Percentiles rank a stretch among this genome's conserved stretches.
These are phyloP conservation scores for Fusarium mangiferae DNA, from an alignment of 2,329 filamentous ascomycete species.

Conservation along the genomic window DNA sequence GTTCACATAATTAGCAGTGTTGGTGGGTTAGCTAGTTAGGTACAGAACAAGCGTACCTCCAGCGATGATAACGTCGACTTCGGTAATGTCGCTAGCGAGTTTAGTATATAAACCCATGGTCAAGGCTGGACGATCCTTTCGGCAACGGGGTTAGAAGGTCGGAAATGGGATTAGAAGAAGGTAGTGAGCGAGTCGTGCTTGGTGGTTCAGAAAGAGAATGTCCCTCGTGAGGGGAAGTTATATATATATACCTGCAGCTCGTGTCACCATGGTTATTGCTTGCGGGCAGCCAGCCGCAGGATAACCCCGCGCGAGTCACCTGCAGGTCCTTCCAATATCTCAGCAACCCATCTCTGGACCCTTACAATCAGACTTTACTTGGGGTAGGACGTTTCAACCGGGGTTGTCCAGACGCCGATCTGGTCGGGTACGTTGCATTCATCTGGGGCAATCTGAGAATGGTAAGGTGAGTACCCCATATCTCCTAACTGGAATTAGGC, in stretches of 20 bases:
- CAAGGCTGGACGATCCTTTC: background rate
- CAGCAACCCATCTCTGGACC: background rate
- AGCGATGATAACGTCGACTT: slow-evolving; percentile 37
- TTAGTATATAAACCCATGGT: slow-evolving; percentile 36
- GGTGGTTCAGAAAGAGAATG: background rate
- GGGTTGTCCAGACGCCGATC: slow-evolving; percentile 6
- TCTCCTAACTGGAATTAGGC: background rate
- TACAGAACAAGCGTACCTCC: slow-evolving; percentile 15
- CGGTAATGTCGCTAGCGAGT: slow-evolving; percentile 31
- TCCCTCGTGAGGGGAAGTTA: background rate
- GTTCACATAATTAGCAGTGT: background rate
- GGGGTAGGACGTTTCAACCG: slow-evolving; percentile 7
- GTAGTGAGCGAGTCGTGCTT: background rate
- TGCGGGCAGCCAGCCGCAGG: background rate
- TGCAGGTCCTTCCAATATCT: background rate
- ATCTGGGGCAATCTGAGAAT: background rate
- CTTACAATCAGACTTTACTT: background rate
- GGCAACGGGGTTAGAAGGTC: background rate
- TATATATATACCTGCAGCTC: slow-evolving; percentile 13
- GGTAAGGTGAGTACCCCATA: background rate
- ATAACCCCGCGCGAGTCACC: background rate
- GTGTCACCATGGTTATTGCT: background rate
- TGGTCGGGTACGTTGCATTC: slow-evolving; percentile 3
- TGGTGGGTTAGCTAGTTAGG: rapidly evolving
- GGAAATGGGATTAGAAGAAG: background rate